A percentile compares a stretch with the other conserved stretches of the same genome.
phyloP scores from a whole-genome alignment of 805 yeast species.

The Zygosaccharomyces lentus region DNA sequence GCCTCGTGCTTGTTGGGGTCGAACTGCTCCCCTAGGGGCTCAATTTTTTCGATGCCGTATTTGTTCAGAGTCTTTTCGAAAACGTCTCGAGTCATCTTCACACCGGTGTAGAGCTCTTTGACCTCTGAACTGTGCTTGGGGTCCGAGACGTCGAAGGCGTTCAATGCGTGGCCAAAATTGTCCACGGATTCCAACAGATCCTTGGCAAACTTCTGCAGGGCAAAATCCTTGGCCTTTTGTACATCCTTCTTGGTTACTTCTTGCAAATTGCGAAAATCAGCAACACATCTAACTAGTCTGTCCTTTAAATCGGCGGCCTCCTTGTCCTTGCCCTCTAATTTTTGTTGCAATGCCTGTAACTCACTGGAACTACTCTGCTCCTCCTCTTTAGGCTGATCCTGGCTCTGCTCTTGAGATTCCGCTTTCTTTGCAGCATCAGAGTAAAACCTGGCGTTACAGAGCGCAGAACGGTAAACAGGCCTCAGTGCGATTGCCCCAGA shows the following conservation, averaged over 20 bases:
- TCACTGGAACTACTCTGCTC: slow-evolving; percentile 8
- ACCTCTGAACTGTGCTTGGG: slow-evolving; percentile 58
- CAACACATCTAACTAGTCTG: slow-evolving; percentile 74
- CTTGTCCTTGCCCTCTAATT: slow-evolving; percentile 57
- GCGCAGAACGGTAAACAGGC: slow-evolving; percentile 1
- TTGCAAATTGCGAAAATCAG: slow-evolving; percentile 90
- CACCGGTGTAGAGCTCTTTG: slow-evolving; percentile 77
- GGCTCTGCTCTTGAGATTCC: background rate
- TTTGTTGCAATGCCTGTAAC: slow-evolving; percentile 38
- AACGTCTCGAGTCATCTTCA: slow-evolving; percentile 80
- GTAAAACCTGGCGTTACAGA: slow-evolving; percentile 21
- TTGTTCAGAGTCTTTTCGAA: slow-evolving; percentile 76
- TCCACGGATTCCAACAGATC: slow-evolving; percentile 87
- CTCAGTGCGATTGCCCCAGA: background rate
- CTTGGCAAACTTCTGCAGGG: slow-evolving; percentile 85
- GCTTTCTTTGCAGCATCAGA: slow-evolving; percentile 14
- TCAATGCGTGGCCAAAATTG: slow-evolving; percentile 82
- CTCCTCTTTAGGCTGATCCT: slow-evolving; percentile 19
- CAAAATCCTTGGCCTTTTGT: slow-evolving; percentile 83
- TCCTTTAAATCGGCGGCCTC: slow-evolving; percentile 81
- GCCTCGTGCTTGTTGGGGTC: slow-evolving; percentile 95
- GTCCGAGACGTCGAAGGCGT: slow-evolving; percentile 62
- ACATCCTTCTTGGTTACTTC: slow-evolving; percentile 84
- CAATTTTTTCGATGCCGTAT: slow-evolving; percentile 77
- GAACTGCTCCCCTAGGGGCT: slow-evolving; percentile 79